Percentiles rank a stretch among this genome's conserved stretches.
phyloP scores from a whole-genome alignment of 1,284 basidiomycete genomes.

The Coriolopsis trogii region DNA sequence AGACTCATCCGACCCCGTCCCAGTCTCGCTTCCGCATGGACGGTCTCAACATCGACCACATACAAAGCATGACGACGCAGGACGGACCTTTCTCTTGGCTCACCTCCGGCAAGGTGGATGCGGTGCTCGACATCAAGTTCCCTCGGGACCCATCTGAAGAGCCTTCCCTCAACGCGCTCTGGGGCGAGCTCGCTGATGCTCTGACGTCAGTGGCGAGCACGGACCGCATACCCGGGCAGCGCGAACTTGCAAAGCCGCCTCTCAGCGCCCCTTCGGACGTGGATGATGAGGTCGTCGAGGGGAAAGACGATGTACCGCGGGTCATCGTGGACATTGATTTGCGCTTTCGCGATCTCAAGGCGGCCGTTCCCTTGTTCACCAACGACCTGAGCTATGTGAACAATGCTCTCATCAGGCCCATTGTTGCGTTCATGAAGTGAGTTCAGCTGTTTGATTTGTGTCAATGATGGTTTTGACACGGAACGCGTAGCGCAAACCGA shows the following conservation, averaged over 20 bases:
- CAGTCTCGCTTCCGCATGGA: constrained; percentile 96
- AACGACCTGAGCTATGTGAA: constrained; percentile 89
- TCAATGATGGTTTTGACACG: constrained; percentile 11
- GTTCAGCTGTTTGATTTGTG: no score
- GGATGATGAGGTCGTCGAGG: constrained; percentile 30
- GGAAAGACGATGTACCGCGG: constrained; percentile 44
- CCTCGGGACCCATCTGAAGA: constrained; percentile 81
- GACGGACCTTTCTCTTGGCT: constrained; percentile 97
- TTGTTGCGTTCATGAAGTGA: constrained; percentile 98
- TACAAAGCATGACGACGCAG: constrained; percentile 83
- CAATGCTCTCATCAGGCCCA: constrained; percentile 93
- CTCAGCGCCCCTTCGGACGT: constrained; percentile 69
- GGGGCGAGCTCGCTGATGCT: constrained; percentile 90
- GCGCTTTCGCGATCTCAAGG: constrained; percentile 95
- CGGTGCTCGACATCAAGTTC: constrained; percentile 97
- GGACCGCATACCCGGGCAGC: constrained; percentile 87
- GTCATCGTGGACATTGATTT: constrained; percentile 93
- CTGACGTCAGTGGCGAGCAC: constrained; percentile 61
- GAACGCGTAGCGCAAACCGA: constrained; percentile 71
- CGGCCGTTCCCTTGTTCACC: constrained; percentile 91
- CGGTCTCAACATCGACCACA: constrained; percentile 95
- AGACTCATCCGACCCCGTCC: neutral
- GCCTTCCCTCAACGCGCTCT: constrained; percentile 83
- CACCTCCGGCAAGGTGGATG: constrained; percentile 93
- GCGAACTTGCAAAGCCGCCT: constrained; percentile 85